Base-by-base conservation (phyloP, 441 rosid genomes). In the Euphorbia celastroides region DNA sequence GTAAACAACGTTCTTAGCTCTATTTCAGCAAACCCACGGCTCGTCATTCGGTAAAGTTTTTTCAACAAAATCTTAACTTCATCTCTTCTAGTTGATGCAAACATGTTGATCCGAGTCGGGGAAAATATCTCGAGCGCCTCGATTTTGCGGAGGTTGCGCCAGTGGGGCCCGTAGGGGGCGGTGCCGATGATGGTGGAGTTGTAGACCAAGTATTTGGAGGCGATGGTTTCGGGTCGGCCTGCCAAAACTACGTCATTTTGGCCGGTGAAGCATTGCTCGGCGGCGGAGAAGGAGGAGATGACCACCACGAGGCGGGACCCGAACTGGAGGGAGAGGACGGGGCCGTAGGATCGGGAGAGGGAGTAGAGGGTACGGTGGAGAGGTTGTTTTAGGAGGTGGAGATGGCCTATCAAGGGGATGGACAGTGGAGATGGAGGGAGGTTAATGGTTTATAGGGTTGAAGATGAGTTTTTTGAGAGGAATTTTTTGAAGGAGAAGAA, bases 111-210 rank as follows among this genome's bases (percentile, higher is more conserved):
- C 10, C 86, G 76, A 64, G 58, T 55, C 0, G 74, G 4, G 0
- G 89, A 84, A 69, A 87, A 75, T 5, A 87, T 60, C 41, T 84
- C 82, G 1, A 83, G 28, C 28, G 85, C 48, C 2, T 70, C 61
- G n/a, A 87, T 72, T 27, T 85, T 83, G 46, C 89, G 83, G 7
- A 84, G 83, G 67, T 83, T 83, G 10, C 89, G 80, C 89, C 89
- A 84, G 67, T 81, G 86, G 7, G 74, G 76, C 0, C 86, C 86
- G n/a, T 84, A 81, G 0, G 82, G 9, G 0, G 85, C 48, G 2
- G 46, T 57, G 2, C 22, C 22, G 1, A 84, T 8, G 44, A 70
- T 63, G 25, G 77, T 78, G 69, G 64, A 30, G 65, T 84, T 73
- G 51, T 83, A 81, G 2, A 62, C 85, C 1, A 86, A 5, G 72